Evolutionary conservation across 768 basidiomycete species (phyloP), one percentile per base, ranked within the genome.

Genomic region (Austroboletus festivus): DNA sequence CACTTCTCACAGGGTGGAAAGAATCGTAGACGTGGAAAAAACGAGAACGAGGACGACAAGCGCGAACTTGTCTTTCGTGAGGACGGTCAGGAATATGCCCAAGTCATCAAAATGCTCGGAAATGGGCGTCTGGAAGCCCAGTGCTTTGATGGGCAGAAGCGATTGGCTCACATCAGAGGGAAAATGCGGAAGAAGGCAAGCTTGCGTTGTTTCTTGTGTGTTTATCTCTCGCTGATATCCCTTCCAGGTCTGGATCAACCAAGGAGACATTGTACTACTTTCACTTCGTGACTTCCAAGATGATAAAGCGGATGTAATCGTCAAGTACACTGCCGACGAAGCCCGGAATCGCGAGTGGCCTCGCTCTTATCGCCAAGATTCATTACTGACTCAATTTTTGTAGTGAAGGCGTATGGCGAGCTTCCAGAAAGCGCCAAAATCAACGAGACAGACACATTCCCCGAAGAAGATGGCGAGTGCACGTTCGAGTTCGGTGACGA

Each of bases 21-120:
- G 80, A 99, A 98, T 76, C 83, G 95, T 73, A 82, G 96, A 81
- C 81, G 96, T 74, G 96, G 96, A 79, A 99, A 99, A 83, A 98
- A 97, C 73, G 95, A 99, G 76, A 96, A 95, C 73, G 96, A 98
- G 47, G 89, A 91, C 60, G 91, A 96, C 75, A 98, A 97, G 79
- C 89, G 96, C 60, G 96, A 99, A 70, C 81, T 98, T 48, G 93
- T 97, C 34, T 98, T 98, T 79, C 87, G 90, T 62, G 95, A 98
- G 70, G 96, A 98, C 64, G 95, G 95, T 7, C 96, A 99, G 71
- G 93, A 98, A 70, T 99, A 99, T 69, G 96, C 93, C 15, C 96
- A 98, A 69, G 96, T 98, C 43, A 85, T 74, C 46, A 99, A 98
- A 76, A 99, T 99, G 96, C 79, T 99, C 37, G 96, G 96, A 24